These are phyloP conservation scores for Vigna radiata DNA, from an alignment of 306 rosid genomes.

Conservation along the genomic window DNA sequence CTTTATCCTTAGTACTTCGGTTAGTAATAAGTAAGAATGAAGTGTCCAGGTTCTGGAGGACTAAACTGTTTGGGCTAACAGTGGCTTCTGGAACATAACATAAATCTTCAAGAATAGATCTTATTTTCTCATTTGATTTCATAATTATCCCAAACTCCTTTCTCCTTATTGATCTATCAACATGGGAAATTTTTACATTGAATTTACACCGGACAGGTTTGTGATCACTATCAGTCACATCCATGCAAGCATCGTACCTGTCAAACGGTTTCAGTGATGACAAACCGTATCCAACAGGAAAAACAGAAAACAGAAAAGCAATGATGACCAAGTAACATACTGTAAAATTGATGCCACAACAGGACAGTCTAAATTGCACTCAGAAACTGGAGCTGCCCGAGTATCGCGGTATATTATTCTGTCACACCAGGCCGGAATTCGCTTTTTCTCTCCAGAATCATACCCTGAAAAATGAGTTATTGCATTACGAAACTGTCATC, in stretches of 20 bases:
- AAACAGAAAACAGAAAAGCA: slow-evolving; percentile 23
- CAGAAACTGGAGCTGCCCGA: slow-evolving; percentile 62
- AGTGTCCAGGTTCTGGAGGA: slow-evolving; percentile 81
- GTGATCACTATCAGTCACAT: slow-evolving; percentile 98
- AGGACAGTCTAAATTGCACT: slow-evolving; percentile 87
- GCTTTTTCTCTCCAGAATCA: slow-evolving; percentile 97
- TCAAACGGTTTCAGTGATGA: slow-evolving; percentile 44
- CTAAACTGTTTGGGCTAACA: slow-evolving; percentile 64
- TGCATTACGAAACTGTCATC: neutral
- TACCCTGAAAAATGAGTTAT: slow-evolving; percentile 65
- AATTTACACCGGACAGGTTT: slow-evolving; percentile 96
- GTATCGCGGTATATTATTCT: slow-evolving; percentile 96
- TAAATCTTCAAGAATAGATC: slow-evolving; percentile 66
- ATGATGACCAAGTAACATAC: slow-evolving; percentile 61
- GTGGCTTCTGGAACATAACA: slow-evolving; percentile 70
- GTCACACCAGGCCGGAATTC: slow-evolving; percentile 99
- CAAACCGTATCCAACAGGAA: slow-evolving; percentile 19
- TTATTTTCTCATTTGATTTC: slow-evolving; percentile 71
- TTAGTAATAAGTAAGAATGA: slow-evolving; percentile 65
- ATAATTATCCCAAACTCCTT: slow-evolving; percentile 76
- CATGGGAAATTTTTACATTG: slow-evolving; percentile 74
- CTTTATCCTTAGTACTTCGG: slow-evolving; percentile 66
- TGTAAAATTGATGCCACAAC: slow-evolving; percentile 80
- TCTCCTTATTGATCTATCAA: slow-evolving; percentile 89
- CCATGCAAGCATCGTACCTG: slow-evolving; percentile 99